Conservation (phyloP, 2,329 filamentous ascomycete genomes). For the Neurospora sp. region DNA sequence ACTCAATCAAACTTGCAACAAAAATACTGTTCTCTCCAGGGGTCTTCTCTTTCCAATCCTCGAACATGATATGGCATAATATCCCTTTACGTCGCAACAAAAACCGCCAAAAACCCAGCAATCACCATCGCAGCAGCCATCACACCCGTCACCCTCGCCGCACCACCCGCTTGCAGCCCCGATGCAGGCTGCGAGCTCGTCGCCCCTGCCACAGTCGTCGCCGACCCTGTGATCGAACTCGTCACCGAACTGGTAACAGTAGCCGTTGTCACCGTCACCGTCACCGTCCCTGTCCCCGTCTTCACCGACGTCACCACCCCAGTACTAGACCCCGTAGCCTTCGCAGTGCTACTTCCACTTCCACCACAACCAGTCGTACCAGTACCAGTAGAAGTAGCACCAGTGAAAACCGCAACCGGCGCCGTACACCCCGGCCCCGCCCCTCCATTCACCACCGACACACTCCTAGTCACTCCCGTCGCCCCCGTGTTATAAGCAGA, state of each 20-base stretch:
- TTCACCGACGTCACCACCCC: background rate
- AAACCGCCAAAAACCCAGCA: background rate
- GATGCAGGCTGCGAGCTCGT: background rate
- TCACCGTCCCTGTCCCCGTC: background rate
- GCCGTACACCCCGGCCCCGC: background rate
- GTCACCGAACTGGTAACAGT: background rate
- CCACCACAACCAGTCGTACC: background rate
- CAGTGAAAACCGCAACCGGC: background rate
- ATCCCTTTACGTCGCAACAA: background rate
- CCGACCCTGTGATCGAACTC: background rate
- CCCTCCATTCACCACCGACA: too few relatives aligned
- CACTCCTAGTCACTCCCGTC: background rate
- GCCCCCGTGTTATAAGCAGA: background rate
- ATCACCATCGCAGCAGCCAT: background rate
- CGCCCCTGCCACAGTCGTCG: background rate
- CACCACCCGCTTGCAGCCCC: background rate
- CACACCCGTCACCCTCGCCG: background rate
- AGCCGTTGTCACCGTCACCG: background rate
- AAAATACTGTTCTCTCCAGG: background rate
- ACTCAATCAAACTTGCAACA: background rate
- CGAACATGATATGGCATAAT: background rate
- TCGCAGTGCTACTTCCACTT: background rate
- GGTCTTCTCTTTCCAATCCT: background rate
- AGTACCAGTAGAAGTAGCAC: background rate
- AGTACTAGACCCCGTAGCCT: background rate